These are phyloP conservation scores for Phaseolus lunatus DNA, from an alignment of 306 rosid genomes.

Conservation along the genomic window DNA sequence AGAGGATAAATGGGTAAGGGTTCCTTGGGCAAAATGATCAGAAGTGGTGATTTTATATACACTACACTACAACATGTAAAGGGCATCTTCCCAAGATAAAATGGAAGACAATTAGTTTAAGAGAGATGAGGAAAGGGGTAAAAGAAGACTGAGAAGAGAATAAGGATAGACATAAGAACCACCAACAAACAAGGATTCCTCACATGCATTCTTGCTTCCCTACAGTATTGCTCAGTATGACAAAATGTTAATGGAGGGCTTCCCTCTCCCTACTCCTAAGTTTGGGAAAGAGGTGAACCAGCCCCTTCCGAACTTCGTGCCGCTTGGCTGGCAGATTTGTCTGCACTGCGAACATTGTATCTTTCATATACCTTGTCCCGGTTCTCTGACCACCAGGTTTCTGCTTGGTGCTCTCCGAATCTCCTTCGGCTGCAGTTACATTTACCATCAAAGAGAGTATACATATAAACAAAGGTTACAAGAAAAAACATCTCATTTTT, in stretches of 20 bases:
- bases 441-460: conserved; percentile 36
- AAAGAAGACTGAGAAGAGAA: conserved; percentile 7
- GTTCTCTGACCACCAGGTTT: conserved; percentile 97
- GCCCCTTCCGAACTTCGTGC: conserved; percentile 59
- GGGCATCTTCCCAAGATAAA: conserved; percentile 66
- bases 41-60: conserved; percentile 67
- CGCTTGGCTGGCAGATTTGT: conserved; percentile 70
- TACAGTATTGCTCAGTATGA: conserved; percentile 44
- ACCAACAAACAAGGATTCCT: conserved; percentile 30
- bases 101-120: conserved; percentile 51
- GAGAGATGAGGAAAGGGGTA: conserved; percentile 23
- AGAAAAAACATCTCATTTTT: background rate
- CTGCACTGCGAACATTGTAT: conserved; percentile 78
- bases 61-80: conserved; percentile 63
- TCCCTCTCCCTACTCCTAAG: conserved; percentile 54
- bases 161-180: conserved; percentile 38
- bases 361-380: conserved; percentile 84
- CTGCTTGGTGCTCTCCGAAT: conserved; percentile 99
- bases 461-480: background rate
- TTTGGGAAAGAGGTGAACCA: conserved; percentile 61
- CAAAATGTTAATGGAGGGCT: conserved; percentile 60
- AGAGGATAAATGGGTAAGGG: conserved; percentile 21
- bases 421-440: conserved; percentile 84
- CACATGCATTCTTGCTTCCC: conserved; percentile 47
- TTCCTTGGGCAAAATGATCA: conserved; percentile 53